Evolutionary conservation across 202 grass and related monocot species (phyloP).

Genomic region (Elaeis oleifera): DNA sequence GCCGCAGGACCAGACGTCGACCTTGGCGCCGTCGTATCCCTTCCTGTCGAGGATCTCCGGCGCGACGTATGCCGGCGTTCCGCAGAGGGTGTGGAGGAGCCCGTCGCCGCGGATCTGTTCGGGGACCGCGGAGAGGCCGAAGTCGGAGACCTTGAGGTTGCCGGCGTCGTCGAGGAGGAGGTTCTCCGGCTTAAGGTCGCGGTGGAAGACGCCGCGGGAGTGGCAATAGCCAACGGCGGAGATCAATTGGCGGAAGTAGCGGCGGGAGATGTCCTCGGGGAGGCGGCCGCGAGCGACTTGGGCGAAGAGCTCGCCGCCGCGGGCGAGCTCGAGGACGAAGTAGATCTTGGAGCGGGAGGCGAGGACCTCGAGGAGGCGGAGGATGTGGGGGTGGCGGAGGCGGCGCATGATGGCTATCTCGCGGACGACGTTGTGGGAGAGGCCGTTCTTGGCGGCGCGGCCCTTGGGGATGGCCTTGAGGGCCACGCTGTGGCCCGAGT

Average conservation of each 20-base stretch:
- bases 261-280: slow-evolving; percentile 22
- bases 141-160: slow-evolving; percentile 35
- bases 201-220: slow-evolving; percentile 42
- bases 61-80: slow-evolving; percentile 36
- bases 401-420: slow-evolving; percentile 52
- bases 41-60: slow-evolving; percentile 38
- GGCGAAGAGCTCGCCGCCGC: slow-evolving; percentile 35
- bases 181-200: slow-evolving; percentile 43
- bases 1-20: slow-evolving; percentile 37
- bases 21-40: slow-evolving; percentile 23
- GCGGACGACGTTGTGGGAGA: slow-evolving; percentile 29
- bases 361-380: slow-evolving; percentile 53
- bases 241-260: slow-evolving; percentile 32
- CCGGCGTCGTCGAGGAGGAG: slow-evolving; percentile 36
- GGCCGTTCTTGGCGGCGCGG: background rate
- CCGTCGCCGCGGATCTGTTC: slow-evolving; percentile 5
- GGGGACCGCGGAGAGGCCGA: slow-evolving; percentile 36
- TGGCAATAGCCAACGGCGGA: slow-evolving; percentile 35
- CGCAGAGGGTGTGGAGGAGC: slow-evolving; percentile 33
- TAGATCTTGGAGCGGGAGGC: slow-evolving; percentile 65
- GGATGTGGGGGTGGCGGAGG: slow-evolving; percentile 64
- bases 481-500: slow-evolving; percentile 38
- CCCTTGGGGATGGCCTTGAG: slow-evolving; percentile 56
- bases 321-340: slow-evolving; percentile 71
- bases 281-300: slow-evolving; percentile 6